Evolutionary conservation across 1,284 basidiomycete species (phyloP), one percentile per base, ranked within the genome.

Genomic region (Irpex sp.): DNA sequence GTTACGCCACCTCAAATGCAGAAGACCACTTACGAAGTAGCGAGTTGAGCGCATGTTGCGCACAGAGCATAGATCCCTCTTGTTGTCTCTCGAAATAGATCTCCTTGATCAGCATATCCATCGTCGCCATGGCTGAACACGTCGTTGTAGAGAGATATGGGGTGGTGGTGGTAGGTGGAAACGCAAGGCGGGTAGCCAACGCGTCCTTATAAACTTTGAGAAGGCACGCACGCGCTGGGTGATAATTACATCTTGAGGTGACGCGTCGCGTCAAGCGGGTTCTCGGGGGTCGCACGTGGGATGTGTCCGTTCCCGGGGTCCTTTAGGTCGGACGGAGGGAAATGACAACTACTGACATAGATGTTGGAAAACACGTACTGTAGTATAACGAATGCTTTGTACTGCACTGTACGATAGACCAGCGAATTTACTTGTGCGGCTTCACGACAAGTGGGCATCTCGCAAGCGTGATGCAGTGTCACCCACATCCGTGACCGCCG

Each of bases 31-130:
- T 54, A 92, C 90, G 91, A 47, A 93, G 78, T n/a, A 94, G 78
- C 13, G 85, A 83, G 72, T 94, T 94, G 37, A 94, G 78, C 11
- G 92, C 90, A 76, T 94, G 90, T 70, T 93, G 92, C n/a, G 91
- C 92, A 71, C 92, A 94, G 51, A 93, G 83, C 85, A 90, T 91
- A 1, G 90, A 92, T 19, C 90, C 91, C 62, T 76, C 67, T 72
- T 92, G 83, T 74, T 93, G 91, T 65, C 75, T 82, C 72, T 93
- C 90, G 74, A 92, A 90, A 71, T 93, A 93, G 62, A 93, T 89
- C 13, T 80, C 70, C 8, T 78, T 73, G n/a, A 78, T 67, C 19
- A 92, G 78, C 37, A 68, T 70, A 66, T 88, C 83, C 49, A 89
- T 75, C 57, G 81, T 47, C 11, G 85, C 78, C 88, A 90, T 90